Evolutionary conservation across 1,139 yeast species (phyloP), one percentile per base, ranked within the genome.

Genomic region (Debaryomycetaceae sp.): DNA sequence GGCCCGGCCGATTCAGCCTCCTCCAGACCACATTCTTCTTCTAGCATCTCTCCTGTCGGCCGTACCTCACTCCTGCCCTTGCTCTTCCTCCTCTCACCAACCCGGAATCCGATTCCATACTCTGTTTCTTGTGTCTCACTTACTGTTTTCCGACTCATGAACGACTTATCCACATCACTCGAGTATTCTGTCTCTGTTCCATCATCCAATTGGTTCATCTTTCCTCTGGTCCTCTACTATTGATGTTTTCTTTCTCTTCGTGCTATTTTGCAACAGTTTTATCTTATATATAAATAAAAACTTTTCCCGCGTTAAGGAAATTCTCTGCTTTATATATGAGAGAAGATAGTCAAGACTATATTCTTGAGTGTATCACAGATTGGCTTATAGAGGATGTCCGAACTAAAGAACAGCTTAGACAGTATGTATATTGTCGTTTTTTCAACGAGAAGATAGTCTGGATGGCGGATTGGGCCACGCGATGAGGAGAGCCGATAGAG

Each of bases 401-500:
- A 27, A 48, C 47, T 49, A 45, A 49, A 49, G 7, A 9, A 34
- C 27, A 34, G 11, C 27, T 23, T 14, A 11, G 6, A 14, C 27
- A 22, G 27, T 20, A 24, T 14, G 30, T 31, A 17, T 11, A 4
- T 4, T 2, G 39, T 17, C 20, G 20, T 2, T 2, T 17, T 17
- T 17, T 17, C 3, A 17, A 17, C 20, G 20, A 17, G 20, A 17
- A 17, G 20, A 17, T 17, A 17, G 20, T 17, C 20, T 17, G 20
- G 4, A 17, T 17, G 20, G 20, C 20, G 20, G 20, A 17, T 17
- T 17, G 20, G 20, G 20, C 3, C 20, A 17, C 20, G 20, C 20
- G 20, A 17, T 17, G 20, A 17, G 20, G 20, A 17, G 20, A 17
- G 20, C 20, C 20, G 20, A 17, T 2, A 17, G 20, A 17, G 20